Evolutionary conservation across 345 rosid species (phyloP).

Genomic region (Eucalyptus pumila): DNA sequence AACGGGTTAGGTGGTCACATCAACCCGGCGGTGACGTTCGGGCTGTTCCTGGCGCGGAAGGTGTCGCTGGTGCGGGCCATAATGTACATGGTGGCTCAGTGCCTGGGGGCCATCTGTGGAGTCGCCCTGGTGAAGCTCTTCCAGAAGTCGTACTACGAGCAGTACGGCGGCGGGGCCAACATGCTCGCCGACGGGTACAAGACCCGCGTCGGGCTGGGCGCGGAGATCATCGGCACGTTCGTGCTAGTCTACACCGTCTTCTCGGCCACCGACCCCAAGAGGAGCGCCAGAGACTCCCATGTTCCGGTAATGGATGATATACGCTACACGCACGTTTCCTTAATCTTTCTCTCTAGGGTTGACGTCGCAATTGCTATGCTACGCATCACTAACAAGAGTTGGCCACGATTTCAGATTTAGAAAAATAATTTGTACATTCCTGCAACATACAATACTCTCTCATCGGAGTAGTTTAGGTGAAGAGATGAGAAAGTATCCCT

Average conservation of each 20-base stretch:
- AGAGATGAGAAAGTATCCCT: neutral
- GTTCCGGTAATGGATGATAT: neutral
- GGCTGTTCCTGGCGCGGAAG: conserved; percentile 2
- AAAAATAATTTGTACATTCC: neutral
- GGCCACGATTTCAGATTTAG: neutral
- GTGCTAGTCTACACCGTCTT: conserved; percentile 14
- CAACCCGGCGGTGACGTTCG: conserved; percentile 15
- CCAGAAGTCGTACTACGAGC: neutral
- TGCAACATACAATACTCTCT: neutral
- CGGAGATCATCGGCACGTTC: conserved; percentile 15
- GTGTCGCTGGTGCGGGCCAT: conserved; percentile 11
- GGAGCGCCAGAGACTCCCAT: conserved; percentile 8
- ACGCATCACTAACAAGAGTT: neutral
- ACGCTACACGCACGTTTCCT: neutral
- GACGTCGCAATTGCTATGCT: neutral
- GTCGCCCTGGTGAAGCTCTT: conserved; percentile 9
- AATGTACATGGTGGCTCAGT: conserved; percentile 14
- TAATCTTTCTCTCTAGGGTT: neutral
- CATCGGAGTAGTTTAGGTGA: neutral
- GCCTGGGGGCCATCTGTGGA: conserved; percentile 9
- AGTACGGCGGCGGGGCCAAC: conserved; percentile 7
- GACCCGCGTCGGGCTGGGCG: conserved; percentile 1
- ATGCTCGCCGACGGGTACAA: neutral
- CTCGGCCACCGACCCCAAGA: conserved; percentile 16
- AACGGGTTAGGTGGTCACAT: conserved; percentile 4